phyloP scores from a whole-genome alignment of 192 early-diverging fungal species.

The Phlyctochytrium bullatum region DNA sequence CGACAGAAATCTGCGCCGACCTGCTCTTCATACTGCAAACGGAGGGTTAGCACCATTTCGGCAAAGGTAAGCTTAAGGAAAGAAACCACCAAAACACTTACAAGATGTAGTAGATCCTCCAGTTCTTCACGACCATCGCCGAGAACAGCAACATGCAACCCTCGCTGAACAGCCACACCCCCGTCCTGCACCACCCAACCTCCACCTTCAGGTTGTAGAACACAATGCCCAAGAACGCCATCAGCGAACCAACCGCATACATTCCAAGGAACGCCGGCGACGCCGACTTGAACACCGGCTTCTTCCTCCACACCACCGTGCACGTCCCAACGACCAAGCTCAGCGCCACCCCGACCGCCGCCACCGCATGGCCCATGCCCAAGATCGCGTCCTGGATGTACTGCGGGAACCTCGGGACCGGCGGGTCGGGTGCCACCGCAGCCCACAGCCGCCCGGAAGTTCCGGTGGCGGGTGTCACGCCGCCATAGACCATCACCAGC shows the following conservation, averaged over 20 bases:
- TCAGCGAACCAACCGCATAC: slow-evolving; percentile 3
- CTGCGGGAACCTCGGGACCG: slow-evolving; percentile 2
- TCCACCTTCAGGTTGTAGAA: slow-evolving; percentile 7
- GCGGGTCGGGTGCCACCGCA: not conserved
- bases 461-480: slow-evolving; percentile 1
- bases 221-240: slow-evolving; percentile 7
- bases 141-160: slow-evolving; percentile 15
- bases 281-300: slow-evolving; percentile 13
- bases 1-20: not conserved
- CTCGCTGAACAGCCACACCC: slow-evolving; percentile 9
- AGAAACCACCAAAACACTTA: not conserved
- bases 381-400: slow-evolving; percentile 5
- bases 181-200: slow-evolving; percentile 10
- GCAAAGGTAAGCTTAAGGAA: not conserved
- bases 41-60: too few relatives aligned
- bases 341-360: slow-evolving; percentile 5
- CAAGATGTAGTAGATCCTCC: not conserved
- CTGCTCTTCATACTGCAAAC: not conserved
- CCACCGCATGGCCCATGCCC: slow-evolving; percentile 4
- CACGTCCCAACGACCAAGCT: not conserved
- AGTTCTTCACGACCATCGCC: slow-evolving; percentile 18
- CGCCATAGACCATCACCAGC: slow-evolving; percentile 10
- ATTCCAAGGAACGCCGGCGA: slow-evolving; percentile 10
- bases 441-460: not conserved
- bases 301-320: not conserved